phyloP scores from a whole-genome alignment of 1,284 basidiomycete species.

The Cutaneotrichosporon sp. region DNA sequence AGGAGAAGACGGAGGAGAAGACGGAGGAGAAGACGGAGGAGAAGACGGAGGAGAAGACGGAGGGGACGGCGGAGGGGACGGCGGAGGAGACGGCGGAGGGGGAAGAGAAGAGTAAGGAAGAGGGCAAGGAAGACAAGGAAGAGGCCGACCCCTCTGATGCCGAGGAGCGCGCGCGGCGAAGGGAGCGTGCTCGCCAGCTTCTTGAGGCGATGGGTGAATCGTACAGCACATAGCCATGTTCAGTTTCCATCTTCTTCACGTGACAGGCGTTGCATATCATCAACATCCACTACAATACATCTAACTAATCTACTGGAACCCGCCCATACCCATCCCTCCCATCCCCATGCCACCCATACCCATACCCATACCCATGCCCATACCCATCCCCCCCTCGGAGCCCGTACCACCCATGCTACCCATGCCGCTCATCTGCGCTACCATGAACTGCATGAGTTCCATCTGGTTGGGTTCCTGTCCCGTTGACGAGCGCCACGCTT shows the following conservation, averaged over 20 bases:
- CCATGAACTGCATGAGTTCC: conserved; percentile 46
- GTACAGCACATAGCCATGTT: background rate
- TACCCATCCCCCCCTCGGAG: background rate
- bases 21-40: conserved; percentile 8
- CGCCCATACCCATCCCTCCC: conserved; percentile 12
- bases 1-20: background rate
- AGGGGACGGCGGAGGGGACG: conserved; percentile 6
- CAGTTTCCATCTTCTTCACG: background rate
- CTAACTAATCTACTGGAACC: conserved; percentile 2
- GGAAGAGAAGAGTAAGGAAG: background rate
- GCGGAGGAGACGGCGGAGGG: background rate
- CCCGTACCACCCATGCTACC: conserved; percentile 3
- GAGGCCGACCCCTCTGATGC: conserved; percentile 7
- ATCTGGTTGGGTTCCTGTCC: conserved; percentile 45
- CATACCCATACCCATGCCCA: background rate
- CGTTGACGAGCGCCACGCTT: conserved; percentile 39
- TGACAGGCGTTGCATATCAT: background rate
- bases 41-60: conserved; percentile 1
- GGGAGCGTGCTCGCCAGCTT: conserved; percentile 29
- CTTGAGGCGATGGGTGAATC: conserved; percentile 21
- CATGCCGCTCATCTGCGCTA: conserved; percentile 6
- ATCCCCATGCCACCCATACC: conserved; percentile 9
- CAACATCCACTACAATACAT: conserved; percentile 6
- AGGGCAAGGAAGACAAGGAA: conserved; percentile 12
- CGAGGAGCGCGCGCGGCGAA: conserved; percentile 13